Percentiles rank a stretch among this genome's conserved stretches.
phyloP scores from a whole-genome alignment of 2,329 filamentous ascomycete species.

The Pseudopyricularia javanii region DNA sequence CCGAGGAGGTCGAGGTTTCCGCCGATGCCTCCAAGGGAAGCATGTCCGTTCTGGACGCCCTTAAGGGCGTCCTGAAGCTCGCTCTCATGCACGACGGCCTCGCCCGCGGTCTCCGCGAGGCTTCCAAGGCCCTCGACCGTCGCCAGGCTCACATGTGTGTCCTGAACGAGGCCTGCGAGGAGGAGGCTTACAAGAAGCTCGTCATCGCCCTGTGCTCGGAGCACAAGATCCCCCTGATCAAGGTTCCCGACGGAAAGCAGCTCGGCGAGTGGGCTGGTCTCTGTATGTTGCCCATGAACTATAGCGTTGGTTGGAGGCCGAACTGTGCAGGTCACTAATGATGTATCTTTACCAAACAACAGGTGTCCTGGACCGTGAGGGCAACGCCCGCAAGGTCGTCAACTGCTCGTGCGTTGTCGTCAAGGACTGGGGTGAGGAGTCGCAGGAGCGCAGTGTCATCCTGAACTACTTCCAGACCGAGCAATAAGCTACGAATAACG shows the following conservation, averaged over 20 bases:
- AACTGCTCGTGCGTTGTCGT: conserved; percentile 99
- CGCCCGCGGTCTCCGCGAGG: conserved; percentile 94
- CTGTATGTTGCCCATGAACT: conserved; percentile 55
- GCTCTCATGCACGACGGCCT: conserved; percentile 99
- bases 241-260: conserved; percentile 99
- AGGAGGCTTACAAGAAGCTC: conserved; percentile 99
- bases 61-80: conserved; percentile 98
- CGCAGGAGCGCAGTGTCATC: conserved; percentile 94
- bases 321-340: neutral
- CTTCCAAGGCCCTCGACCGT: conserved; percentile 95
- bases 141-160: conserved; percentile 99
- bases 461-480: conserved; percentile 99
- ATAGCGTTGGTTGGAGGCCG: neutral
- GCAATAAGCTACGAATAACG: conserved; percentile 38
- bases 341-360: neutral
- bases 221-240: conserved; percentile 99
- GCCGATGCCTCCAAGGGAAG: conserved; percentile 81
- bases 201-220: conserved; percentile 97
- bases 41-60: conserved; percentile 96
- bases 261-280: conserved; percentile 99
- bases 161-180: conserved; percentile 98
- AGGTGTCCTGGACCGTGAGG: conserved; percentile 98
- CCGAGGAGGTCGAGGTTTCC: conserved; percentile 88
- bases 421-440: conserved; percentile 99
- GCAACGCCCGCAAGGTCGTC: conserved; percentile 99